Conservation (phyloP, 2,329 filamentous ascomycete genomes). For the Diaporthe ilicicola region DNA sequence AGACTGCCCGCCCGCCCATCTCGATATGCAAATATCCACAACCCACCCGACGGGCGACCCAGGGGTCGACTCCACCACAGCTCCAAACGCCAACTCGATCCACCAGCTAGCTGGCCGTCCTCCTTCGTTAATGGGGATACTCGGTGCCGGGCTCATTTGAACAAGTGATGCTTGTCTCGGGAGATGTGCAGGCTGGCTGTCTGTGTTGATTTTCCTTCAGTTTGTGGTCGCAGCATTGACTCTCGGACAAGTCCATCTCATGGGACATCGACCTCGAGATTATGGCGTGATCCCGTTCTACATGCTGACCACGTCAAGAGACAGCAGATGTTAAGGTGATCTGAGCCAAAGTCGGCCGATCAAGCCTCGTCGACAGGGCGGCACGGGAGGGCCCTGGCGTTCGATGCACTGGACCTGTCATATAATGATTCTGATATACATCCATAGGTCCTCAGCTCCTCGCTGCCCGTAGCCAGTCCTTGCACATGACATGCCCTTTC, state of each 20-base stretch:
- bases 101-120: neutral
- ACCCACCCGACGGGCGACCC: neutral
- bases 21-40: slow-evolving; percentile 31
- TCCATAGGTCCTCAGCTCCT: neutral
- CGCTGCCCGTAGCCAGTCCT: neutral
- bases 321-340: slow-evolving; percentile 17
- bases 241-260: neutral
- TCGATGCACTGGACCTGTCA: slow-evolving; percentile 13
- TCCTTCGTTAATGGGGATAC: neutral
- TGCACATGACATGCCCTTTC: neutral
- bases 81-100: neutral
- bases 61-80: neutral
- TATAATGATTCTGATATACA: slow-evolving; percentile 6
- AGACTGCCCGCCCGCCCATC: slow-evolving; percentile 14
- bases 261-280: slow-evolving; percentile 1
- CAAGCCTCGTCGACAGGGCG: neutral
- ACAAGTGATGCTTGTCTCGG: neutral
- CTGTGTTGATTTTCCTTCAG: neutral
- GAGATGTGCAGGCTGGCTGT: neutral
- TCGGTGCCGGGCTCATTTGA: neutral
- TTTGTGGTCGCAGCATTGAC: neutral
- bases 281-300: neutral
- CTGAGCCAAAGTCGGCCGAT: neutral
- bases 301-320: neutral
- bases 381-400: neutral